These are phyloP conservation scores for Thamnidium elegans DNA, from an alignment of 192 early-diverging fungal genomes.

Conservation along the genomic window DNA sequence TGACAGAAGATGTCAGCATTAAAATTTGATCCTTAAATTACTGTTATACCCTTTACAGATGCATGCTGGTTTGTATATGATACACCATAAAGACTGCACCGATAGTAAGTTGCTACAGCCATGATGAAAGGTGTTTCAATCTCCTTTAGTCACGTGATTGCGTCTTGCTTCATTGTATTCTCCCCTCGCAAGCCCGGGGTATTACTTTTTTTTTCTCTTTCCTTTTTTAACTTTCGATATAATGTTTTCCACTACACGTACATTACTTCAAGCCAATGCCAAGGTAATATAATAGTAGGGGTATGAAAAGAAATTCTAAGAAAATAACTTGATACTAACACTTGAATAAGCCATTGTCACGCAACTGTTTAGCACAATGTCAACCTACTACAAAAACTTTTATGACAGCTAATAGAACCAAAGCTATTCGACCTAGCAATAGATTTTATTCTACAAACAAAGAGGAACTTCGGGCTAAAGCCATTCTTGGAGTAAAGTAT, in stretches of 20 bases:
- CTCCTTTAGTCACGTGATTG: neutral
- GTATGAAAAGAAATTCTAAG: too few relatives aligned
- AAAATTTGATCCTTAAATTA: too few relatives aligned
- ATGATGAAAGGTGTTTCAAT: too few relatives aligned
- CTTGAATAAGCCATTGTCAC: neutral
- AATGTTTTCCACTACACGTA: neutral
- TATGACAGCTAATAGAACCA: neutral
- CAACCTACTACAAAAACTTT: too few relatives aligned
- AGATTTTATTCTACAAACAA: neutral
- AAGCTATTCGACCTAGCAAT: neutral
- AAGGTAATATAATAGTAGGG: neutral
- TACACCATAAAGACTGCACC: too few relatives aligned
- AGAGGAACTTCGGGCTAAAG: slow-evolving; percentile 1
- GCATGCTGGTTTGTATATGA: too few relatives aligned
- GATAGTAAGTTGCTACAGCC: too few relatives aligned
- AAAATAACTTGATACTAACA: neutral
- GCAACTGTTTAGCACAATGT: neutral
- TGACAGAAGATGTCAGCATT: too few relatives aligned
- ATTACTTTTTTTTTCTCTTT: neutral
- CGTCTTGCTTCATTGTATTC: neutral
- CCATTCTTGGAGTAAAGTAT: neutral
- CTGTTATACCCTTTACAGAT: too few relatives aligned
- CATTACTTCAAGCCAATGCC: neutral
- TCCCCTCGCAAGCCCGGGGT: neutral
- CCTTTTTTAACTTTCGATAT: neutral